A percentile compares a stretch with the other conserved stretches of the same genome.
Conservation (phyloP, 1,139 yeast species). For the Hanseniaspora gamundiae region DNA sequence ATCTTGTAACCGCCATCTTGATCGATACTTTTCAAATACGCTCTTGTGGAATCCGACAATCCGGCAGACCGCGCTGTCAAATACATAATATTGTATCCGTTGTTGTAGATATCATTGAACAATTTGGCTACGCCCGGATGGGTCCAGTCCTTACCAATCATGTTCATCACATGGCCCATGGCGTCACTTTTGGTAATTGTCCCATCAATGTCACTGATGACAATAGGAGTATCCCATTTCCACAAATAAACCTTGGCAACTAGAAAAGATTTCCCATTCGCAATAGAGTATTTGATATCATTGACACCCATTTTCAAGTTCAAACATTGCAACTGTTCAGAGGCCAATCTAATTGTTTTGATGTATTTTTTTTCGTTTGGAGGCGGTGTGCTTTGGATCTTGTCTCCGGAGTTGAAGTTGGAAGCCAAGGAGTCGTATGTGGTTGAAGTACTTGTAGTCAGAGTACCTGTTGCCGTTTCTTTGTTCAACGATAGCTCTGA, state of each 20-base stretch:
- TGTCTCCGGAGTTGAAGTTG: slow-evolving; percentile 8
- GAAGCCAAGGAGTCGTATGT: slow-evolving; percentile 1
- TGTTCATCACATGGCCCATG: slow-evolving; percentile 85
- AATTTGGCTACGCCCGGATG: slow-evolving; percentile 91
- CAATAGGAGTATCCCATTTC: slow-evolving; percentile 79
- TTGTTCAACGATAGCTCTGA: not conserved
- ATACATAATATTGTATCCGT: slow-evolving; percentile 90
- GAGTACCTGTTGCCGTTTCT: not conserved
- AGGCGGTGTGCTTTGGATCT: slow-evolving; percentile 3
- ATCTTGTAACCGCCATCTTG: slow-evolving; percentile 56
- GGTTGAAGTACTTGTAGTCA: slow-evolving; percentile 13
- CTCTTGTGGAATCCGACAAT: slow-evolving; percentile 85
- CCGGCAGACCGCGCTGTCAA: slow-evolving; percentile 94
- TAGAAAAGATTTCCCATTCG: slow-evolving; percentile 70
- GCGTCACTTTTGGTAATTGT: slow-evolving; percentile 98
- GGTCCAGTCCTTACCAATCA: slow-evolving; percentile 97
- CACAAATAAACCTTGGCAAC: slow-evolving; percentile 69
- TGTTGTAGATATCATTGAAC: slow-evolving; percentile 69
- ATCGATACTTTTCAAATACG: slow-evolving; percentile 63
- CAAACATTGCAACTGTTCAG: slow-evolving; percentile 72
- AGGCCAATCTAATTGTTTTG: slow-evolving; percentile 80
- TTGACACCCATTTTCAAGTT: slow-evolving; percentile 72
- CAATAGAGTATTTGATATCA: slow-evolving; percentile 64
- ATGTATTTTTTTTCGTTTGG: slow-evolving; percentile 35
- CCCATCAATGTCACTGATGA: slow-evolving; percentile 95